Conservation (phyloP, 2,329 filamentous ascomycete species). For the Fusarium guadeloupense region DNA sequence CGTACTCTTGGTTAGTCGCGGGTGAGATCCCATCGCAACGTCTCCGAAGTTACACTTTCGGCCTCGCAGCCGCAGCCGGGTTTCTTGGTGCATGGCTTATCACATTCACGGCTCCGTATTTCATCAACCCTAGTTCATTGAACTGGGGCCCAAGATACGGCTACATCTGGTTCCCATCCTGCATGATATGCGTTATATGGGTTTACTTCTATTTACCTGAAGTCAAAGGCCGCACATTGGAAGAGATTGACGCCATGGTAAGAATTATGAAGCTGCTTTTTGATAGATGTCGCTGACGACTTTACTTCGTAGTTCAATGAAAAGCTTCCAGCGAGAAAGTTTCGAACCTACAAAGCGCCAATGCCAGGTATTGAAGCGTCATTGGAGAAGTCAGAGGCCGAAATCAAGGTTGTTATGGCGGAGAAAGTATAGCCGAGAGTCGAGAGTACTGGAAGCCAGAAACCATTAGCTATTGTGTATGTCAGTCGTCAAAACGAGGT, state of each 20-base stretch:
- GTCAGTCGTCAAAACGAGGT: no score
- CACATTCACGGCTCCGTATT: constrained; percentile 38
- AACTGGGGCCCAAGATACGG: constrained; percentile 40
- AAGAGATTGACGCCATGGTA: constrained; percentile 38
- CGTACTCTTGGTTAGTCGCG: constrained; percentile 37
- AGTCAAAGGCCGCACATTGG: constrained; percentile 34
- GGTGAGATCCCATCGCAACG: constrained; percentile 39
- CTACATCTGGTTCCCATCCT: constrained; percentile 39
- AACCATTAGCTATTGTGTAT: no score
- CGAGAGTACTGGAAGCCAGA: no score
- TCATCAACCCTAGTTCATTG: constrained; percentile 35
- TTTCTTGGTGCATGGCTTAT: constrained; percentile 39
- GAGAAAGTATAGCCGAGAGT: constrained; percentile 14
- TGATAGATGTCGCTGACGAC: neutral
- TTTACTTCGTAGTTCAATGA: constrained; percentile 15
- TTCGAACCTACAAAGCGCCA: constrained; percentile 14
- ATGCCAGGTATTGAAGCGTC: neutral
- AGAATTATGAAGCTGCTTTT: neutral
- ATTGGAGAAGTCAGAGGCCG: constrained; percentile 18
- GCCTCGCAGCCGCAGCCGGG: constrained; percentile 27
- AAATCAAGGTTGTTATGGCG: constrained; percentile 17
- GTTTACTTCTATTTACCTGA: constrained; percentile 37
- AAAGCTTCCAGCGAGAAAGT: constrained; percentile 27
- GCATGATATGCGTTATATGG: constrained; percentile 30
- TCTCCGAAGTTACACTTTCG: constrained; percentile 38